Percentiles rank a stretch among this genome's conserved stretches.
phyloP scores from a whole-genome alignment of 2,329 filamentous ascomycete genomes.

The Cryphonectria parasitica region DNA sequence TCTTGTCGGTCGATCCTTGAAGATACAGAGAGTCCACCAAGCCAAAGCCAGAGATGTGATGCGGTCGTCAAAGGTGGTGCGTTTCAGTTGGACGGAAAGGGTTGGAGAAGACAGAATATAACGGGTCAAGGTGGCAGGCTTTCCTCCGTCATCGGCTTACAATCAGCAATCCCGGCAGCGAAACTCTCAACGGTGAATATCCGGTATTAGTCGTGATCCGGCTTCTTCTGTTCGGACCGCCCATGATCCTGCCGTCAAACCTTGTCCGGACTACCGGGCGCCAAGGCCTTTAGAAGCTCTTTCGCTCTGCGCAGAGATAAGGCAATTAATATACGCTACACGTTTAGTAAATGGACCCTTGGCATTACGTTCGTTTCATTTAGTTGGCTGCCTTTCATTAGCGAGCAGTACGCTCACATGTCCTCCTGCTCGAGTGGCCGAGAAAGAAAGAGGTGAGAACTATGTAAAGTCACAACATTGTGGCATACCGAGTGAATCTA shows the following conservation, averaged over 20 bases:
- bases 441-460: background rate
- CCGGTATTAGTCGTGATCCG: constrained; percentile 1
- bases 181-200: background rate
- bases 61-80: background rate
- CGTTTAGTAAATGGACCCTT: background rate
- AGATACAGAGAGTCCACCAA: background rate
- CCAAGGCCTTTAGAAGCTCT: background rate
- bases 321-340: background rate
- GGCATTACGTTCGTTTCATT: background rate
- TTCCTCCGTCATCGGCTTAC: constrained; percentile 21
- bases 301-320: background rate
- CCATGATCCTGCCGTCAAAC: background rate
- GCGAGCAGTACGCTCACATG: background rate
- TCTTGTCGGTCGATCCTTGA: background rate
- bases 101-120: background rate
- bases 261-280: background rate
- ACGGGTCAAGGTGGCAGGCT: background rate
- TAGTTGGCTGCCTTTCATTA: background rate
- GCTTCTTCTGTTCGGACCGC: background rate
- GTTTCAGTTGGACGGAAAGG: background rate
- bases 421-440: too few relatives aligned
- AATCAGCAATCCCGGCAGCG: constrained; percentile 4
- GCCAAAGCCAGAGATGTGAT: background rate
- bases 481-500: background rate
- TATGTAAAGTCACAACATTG: background rate